Base-by-base conservation (phyloP, 2,329 filamentous ascomycete species). In the Orbilia javanica region DNA sequence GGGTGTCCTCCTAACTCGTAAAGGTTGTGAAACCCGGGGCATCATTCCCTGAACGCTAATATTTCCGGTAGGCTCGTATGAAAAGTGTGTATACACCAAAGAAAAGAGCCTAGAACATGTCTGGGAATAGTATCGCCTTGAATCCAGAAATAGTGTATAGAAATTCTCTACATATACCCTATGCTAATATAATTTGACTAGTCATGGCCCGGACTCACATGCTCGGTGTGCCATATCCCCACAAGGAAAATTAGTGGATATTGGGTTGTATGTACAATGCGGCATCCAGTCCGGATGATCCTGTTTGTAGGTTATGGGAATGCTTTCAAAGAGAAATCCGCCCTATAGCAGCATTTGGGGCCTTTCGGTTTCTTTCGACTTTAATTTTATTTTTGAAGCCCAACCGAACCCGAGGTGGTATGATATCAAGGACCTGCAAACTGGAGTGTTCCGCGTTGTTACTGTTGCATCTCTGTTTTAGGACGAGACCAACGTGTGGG, bases 391-490 rank as follows among this genome's bases (percentile, higher is more conserved):
- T 15, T 15, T 5, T 2, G 27, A 3, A 8, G 8, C 5, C 46
- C 8, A 27, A 3, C 50, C 15, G 20, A n/a, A n/a, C n/a, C 27
- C 7, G 25, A 5, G 7, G 13, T 29, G 10, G 25, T 27, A 13
- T 29, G 10, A 15, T 27, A 22, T 31, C 7, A 1, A 7, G 42
- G 8, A 36, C 2, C 4, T 15, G 10, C 27, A n/a, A 6, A 36
- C 29, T 8, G n/a, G 39, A 22, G 13, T 0, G 4, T 31, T 39
- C 3, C n/a, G 52, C 8, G 52, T 57, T 57, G 52, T 36, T 15
- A 2, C 29, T 57, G 52, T 57, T 57, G 52, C 31, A 57, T 27
- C 31, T 57, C 29, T 7, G 29, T 36, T 57, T 53, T 44, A 4
- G 42, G 42, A n/a, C 42, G 1, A 10, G 11, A 44, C 42, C 18